These are phyloP conservation scores for Oligophagozyma castellii DNA, from an alignment of 1,139 yeast species.

Conservation along the genomic window DNA sequence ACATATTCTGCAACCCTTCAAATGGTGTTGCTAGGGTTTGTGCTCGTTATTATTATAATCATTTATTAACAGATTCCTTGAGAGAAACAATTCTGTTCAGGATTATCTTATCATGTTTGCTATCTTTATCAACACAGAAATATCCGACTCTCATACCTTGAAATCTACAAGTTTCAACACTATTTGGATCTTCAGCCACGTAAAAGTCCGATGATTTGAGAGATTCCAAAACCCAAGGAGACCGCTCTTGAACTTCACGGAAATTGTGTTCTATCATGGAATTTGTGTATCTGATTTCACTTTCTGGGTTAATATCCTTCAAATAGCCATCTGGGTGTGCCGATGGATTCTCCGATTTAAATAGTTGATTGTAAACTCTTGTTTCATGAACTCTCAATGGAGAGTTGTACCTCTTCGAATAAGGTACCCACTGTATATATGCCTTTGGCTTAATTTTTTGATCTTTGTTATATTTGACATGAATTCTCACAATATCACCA, in stretches of 20 bases:
- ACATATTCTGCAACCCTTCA: too few species aligned
- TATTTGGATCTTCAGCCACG: slow-evolving; percentile 45
- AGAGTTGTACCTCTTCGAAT: slow-evolving; percentile 41
- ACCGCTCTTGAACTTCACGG: slow-evolving; percentile 46
- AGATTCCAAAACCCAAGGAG: slow-evolving; percentile 67
- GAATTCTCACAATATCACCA: slow-evolving; percentile 57
- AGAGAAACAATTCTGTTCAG: slow-evolving; percentile 82
- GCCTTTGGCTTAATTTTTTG: slow-evolving; percentile 66
- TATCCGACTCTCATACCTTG: slow-evolving; percentile 97
- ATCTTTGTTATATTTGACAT: slow-evolving; percentile 69
- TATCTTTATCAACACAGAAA: slow-evolving; percentile 81
- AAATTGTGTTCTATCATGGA: slow-evolving; percentile 77
- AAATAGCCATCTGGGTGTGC: slow-evolving; percentile 80
- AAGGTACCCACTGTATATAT: slow-evolving; percentile 93
- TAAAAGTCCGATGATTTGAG: slow-evolving; percentile 47
- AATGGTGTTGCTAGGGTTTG: neutral
- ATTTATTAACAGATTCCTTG: slow-evolving; percentile 39
- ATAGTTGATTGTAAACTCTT: slow-evolving; percentile 76
- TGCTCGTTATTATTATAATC: slow-evolving; percentile 3
- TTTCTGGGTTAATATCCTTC: slow-evolving; percentile 66
- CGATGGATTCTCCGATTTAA: slow-evolving; percentile 83
- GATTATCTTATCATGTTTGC: slow-evolving; percentile 44
- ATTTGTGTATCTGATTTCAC: slow-evolving; percentile 51
- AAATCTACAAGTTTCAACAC: slow-evolving; percentile 84
- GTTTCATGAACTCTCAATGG: slow-evolving; percentile 61